These are phyloP conservation scores for Komagataea norvegica DNA, from an alignment of 1,139 yeast genomes.

Conservation along the genomic window DNA sequence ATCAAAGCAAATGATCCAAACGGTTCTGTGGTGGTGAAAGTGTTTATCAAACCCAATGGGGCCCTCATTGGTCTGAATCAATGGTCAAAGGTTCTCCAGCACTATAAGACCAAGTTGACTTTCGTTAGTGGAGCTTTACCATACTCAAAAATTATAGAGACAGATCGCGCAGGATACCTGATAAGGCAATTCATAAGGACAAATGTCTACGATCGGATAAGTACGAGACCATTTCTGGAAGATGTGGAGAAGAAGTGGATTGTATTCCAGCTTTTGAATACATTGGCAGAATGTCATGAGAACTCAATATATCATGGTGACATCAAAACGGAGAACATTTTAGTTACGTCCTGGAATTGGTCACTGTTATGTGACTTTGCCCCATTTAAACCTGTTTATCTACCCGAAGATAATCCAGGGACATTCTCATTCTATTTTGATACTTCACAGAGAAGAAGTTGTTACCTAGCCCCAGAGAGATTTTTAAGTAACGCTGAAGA, in stretches of 20 bases:
- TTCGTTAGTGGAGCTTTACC: constrained; percentile 64
- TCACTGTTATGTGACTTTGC: constrained; percentile 78
- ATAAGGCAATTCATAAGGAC: constrained; percentile 76
- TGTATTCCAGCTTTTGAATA: constrained; percentile 67
- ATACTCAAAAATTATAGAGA: constrained; percentile 71
- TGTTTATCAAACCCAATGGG: constrained; percentile 71
- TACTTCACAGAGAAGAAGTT: constrained; percentile 77
- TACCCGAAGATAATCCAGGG: constrained; percentile 95
- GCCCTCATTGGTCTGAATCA: constrained; percentile 31
- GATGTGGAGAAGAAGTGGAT: constrained; percentile 80
- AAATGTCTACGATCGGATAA: constrained; percentile 79
- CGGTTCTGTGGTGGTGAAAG: constrained; percentile 72
- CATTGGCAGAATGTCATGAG: constrained; percentile 60
- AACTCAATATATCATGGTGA: constrained; percentile 78
- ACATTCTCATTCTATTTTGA: constrained; percentile 90
- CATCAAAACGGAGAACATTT: constrained; percentile 80
- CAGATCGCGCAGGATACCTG: constrained; percentile 88
- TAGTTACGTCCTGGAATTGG: constrained; percentile 92
- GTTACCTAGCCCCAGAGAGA: constrained; percentile 94
- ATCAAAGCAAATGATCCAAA: constrained; percentile 67
- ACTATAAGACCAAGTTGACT: constrained; percentile 34
- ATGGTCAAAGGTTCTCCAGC: constrained; percentile 36
- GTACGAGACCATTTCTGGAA: constrained; percentile 83
- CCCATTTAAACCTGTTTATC: constrained; percentile 71
- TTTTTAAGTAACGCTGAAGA: constrained; percentile 42